Conservation (phyloP, 2,329 filamentous ascomycete species). For the Phaeosphaeria sp. region DNA sequence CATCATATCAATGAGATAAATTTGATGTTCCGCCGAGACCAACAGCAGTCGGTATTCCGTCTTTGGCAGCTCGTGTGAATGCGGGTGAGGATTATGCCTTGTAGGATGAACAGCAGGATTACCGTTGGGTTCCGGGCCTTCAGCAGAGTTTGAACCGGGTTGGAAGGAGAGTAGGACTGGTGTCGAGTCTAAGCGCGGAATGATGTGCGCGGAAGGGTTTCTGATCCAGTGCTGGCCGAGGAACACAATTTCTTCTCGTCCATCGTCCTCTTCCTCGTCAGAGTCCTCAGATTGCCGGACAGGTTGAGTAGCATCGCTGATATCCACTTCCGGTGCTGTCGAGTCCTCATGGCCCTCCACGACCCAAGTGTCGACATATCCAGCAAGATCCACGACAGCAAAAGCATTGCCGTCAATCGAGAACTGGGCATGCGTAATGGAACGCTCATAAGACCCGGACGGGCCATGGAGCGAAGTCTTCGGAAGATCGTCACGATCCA, state of each 20-base stretch:
- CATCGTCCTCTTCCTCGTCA: constrained; percentile 55
- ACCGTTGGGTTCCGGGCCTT: constrained; percentile 47
- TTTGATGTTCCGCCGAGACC: constrained; percentile 69
- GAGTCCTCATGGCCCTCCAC: constrained; percentile 65
- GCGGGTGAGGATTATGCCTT: constrained; percentile 58
- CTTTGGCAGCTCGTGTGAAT: constrained; percentile 64
- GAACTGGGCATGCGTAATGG: constrained; percentile 77
- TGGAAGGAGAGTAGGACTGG: constrained; percentile 57
- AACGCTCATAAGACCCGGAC: constrained; percentile 77
- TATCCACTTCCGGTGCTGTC: constrained; percentile 51
- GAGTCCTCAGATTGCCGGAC: constrained; percentile 41
- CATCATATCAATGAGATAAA: constrained; percentile 82
- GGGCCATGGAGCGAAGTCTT: constrained; percentile 63
- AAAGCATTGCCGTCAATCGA: constrained; percentile 81
- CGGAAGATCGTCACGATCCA: constrained; percentile 33
- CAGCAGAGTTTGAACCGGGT: constrained; percentile 36
- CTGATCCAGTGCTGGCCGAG: constrained; percentile 74
- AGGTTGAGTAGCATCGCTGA: constrained; percentile 40
- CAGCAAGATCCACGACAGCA: constrained; percentile 80
- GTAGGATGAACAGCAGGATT: constrained; percentile 59
- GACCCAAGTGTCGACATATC: constrained; percentile 87
- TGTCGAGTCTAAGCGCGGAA: constrained; percentile 55
- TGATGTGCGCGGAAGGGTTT: constrained; percentile 68
- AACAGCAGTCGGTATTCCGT: constrained; percentile 63
- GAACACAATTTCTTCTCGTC: constrained; percentile 56